Base-by-base conservation (phyloP, 768 basidiomycete genomes). In the Sarcomyxa edulis region DNA sequence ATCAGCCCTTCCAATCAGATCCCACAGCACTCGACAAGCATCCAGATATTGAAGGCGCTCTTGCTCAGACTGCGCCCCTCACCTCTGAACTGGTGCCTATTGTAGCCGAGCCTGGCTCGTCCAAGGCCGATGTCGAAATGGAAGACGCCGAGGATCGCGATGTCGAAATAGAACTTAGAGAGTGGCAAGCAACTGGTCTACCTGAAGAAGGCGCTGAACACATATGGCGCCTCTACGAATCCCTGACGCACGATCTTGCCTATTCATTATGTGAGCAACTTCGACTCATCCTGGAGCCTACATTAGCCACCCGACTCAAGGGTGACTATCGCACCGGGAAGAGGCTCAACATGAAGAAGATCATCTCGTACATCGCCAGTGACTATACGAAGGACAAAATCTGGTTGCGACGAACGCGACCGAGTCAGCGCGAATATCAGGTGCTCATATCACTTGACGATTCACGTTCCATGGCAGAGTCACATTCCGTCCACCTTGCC, bases 341-440 rank as follows among this genome's bases (percentile, higher is more conserved):
- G 64, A 76, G 95, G 14, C 75, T 99, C 21, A 98, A 98, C 61
- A 97, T 98, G 95, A 92, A 94, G 59, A 94, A 94, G 64, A 91
- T 98, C 58, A 94, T 99, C 44, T 81, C 88, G 3, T 98, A 95
- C 69, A 94, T 99, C 44, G 95, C 96, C 24, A 90, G 86, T 63
- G 96, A 99, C 64, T 99, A 90, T 68, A 98, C 94, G 36, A 98
- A 98, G 59, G 95, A 99, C 72, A 94, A 94, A 64, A 98, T 98
- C 47, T 99, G 96, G 96, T 69, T 98, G 24, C 84, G 95, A 18
- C 77, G 96, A 15, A 96, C 94, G 3, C 81, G 86, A 35, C 95
- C 96, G 5, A 92, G 89, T 55, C 81, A 88, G 51, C 76, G 96
- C 33, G 94, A 96, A 55, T 98, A 98, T 60, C 95, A 99, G 54